phyloP scores from a whole-genome alignment of 2,329 filamentous ascomycete species.

The Penicillium sp. region DNA sequence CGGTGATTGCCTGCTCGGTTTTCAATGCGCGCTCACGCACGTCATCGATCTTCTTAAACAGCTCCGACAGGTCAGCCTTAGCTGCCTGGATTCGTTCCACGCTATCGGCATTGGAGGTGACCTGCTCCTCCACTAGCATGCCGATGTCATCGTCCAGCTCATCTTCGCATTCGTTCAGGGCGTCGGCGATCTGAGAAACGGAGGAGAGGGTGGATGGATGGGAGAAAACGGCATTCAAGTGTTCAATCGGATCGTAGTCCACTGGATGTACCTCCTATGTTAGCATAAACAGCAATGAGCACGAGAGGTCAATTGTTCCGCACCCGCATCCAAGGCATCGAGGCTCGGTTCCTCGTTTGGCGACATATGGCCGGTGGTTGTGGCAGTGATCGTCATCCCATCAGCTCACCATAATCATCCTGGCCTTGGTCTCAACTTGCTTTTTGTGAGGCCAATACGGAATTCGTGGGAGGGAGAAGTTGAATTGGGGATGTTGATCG shows the following conservation, averaged over 20 bases:
- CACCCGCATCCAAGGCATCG: conserved; percentile 49
- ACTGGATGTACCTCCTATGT: conserved; percentile 44
- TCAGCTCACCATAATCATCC: conserved; percentile 28
- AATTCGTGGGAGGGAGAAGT: conserved; percentile 14
- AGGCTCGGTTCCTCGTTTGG: conserved; percentile 38
- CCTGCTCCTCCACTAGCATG: conserved; percentile 70
- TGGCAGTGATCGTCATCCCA: conserved; percentile 39
- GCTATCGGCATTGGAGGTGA: conserved; percentile 80
- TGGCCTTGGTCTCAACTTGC: conserved; percentile 17
- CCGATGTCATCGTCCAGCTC: conserved; percentile 77
- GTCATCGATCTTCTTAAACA: conserved; percentile 93
- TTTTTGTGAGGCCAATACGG: conserved; percentile 15
- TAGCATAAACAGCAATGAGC: conserved; percentile 8
- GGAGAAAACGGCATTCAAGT: conserved; percentile 91
- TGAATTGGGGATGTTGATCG: conserved; percentile 10
- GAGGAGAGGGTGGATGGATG: conserved; percentile 82
- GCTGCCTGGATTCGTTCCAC: conserved; percentile 89
- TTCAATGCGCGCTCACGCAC: conserved; percentile 85
- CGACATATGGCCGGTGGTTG: conserved; percentile 39
- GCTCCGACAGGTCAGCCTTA: conserved; percentile 80
- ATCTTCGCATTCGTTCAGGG: conserved; percentile 74
- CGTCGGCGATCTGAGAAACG: conserved; percentile 70
- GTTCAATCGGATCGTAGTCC: conserved; percentile 89
- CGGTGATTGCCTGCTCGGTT: conserved; percentile 93
- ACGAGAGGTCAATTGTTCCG: conserved; percentile 16